Percentiles rank a stretch among this genome's conserved stretches.
These are phyloP conservation scores for Tolypocladium endophyticum DNA, from an alignment of 2,329 filamentous ascomycete genomes.

Conservation along the genomic window DNA sequence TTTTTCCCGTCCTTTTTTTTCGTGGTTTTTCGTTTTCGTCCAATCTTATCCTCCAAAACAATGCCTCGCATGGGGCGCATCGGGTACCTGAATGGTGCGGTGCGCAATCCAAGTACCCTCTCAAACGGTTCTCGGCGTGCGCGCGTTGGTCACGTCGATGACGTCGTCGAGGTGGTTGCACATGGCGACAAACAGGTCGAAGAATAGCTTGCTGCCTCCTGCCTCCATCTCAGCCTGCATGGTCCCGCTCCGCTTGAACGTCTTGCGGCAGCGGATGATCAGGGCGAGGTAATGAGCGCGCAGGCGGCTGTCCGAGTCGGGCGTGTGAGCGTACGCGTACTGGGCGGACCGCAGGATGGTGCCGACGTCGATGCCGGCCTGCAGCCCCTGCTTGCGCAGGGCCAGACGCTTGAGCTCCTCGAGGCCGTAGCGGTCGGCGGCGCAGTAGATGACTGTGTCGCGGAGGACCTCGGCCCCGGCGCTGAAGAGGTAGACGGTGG, in stretches of 20 bases:
- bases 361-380: constrained; percentile 83
- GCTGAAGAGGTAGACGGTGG: constrained; percentile 59
- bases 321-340: constrained; percentile 92
- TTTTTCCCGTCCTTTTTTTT: constrained; percentile 12
- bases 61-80: neutral
- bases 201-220: constrained; percentile 84
- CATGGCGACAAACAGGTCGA: constrained; percentile 96
- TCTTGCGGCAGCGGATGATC: constrained; percentile 94
- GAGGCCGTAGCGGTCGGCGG: constrained; percentile 81
- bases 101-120: neutral
- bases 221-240: constrained; percentile 99
- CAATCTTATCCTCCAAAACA: constrained; percentile 10
- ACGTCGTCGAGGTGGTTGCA: constrained; percentile 97
- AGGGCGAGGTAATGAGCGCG: constrained; percentile 95
- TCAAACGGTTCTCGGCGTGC: constrained; percentile 48
- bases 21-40: constrained; percentile 7
- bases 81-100: neutral
- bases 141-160: constrained; percentile 68
- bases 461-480: constrained; percentile 69
- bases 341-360: constrained; percentile 87
- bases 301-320: constrained; percentile 82
- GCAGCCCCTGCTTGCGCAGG: constrained; percentile 88
- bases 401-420: constrained; percentile 86
- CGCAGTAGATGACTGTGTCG: constrained; percentile 91
- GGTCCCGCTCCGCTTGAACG: constrained; percentile 95